Evolutionary conservation across 331 rosid genomes (phyloP).

Genomic region (Arachis monticola): DNA sequence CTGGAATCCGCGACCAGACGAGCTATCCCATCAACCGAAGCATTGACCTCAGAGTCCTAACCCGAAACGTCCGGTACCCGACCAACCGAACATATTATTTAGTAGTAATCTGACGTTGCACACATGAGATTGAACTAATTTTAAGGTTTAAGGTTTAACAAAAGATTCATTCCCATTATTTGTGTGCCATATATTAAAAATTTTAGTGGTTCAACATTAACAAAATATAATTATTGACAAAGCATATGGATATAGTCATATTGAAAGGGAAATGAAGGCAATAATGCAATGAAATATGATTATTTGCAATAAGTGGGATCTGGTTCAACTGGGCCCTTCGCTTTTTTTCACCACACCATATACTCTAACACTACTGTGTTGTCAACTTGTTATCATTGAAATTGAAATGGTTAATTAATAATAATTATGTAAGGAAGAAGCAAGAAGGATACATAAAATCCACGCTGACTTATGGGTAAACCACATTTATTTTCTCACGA

Average conservation of each 20-base stretch:
- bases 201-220: not conserved
- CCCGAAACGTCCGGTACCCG: too few species aligned
- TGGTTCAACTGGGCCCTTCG: not conserved
- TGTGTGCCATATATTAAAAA: not conserved
- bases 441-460: too few species aligned
- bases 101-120: not conserved
- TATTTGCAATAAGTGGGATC: not conserved
- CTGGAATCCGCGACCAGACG: too few species aligned
- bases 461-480: too few species aligned
- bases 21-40: too few species aligned
- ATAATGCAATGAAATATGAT: not conserved
- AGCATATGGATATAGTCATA: not conserved
- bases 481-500: not conserved
- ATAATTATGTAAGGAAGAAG: too few species aligned
- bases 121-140: not conserved
- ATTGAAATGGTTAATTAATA: too few species aligned
- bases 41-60: too few species aligned
- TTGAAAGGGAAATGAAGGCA: not conserved
- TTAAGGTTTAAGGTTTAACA: not conserved
- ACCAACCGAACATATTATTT: too few species aligned
- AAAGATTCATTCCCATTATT: not conserved
- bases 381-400: too few species aligned
- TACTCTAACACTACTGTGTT: too few species aligned
- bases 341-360: not conserved
- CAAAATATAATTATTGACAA: not conserved